Base-by-base conservation (phyloP, 768 basidiomycete genomes). In the Aureoboletus auriporus region DNA sequence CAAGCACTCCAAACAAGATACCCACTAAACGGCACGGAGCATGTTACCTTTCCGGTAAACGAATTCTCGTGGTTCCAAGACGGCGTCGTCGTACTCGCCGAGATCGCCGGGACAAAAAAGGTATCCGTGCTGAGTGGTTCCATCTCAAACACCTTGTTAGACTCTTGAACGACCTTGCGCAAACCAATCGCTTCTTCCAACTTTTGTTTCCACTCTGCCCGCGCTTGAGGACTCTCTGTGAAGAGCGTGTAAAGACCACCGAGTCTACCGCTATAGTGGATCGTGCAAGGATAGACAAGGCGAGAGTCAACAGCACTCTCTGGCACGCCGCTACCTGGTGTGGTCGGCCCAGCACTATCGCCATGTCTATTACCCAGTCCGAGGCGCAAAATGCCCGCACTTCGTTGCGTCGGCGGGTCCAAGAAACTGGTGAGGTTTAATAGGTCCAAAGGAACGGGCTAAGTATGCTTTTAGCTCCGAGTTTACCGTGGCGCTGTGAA, bases 371-470 rank as follows among this genome's bases (percentile, higher is more conserved):
- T 63, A 42, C 75, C 69, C 38, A 86, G 74, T 43, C 65, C 65
- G 6, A 80, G 76, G 47, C 85, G 82, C 7, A 93, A 74, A 34
- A 93, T 72, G 20, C 89, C 86, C 16, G 80, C 74, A 30, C 81
- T 76, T 20, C 91, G 81, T 59, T 89, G 85, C 0, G 85, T 84
- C 0, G 91, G 79, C 0, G 82, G 77, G 56, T 94, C 91, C 20
- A 77, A 81, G 67, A 94, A 92, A 64, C 83, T 86, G 45, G 88
- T 86, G 26, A 94, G 76, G 6, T 87, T 88, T 11, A 98, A 73
- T 5, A 99, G 74, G 58, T 96, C 93, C 51, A 99, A 72, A 14
- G 95, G 94, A 38, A 98, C 90, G 0, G 95, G 94, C 91, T 95
- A 54, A 16, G 14, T 7, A 13, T 10, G 36, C 31, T 45, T 11